Evolutionary conservation across 2,329 filamentous ascomycete species (phyloP).

Genomic region (Thelonectria blattea): DNA sequence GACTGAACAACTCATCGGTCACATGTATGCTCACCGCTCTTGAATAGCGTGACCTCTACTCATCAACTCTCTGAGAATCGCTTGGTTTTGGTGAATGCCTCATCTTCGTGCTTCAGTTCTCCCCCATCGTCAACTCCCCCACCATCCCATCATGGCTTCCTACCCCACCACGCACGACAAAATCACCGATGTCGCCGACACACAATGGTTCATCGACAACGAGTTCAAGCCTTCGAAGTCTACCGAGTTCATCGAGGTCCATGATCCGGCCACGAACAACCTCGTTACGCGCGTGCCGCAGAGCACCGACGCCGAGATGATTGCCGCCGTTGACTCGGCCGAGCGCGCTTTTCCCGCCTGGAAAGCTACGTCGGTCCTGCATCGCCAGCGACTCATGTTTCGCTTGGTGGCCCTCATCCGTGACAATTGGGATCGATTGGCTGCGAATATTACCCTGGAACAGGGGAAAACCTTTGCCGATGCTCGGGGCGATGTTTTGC

Average conservation of each 20-base stretch:
- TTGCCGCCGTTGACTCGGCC: constrained; percentile 71
- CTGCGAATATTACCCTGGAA: constrained; percentile 77
- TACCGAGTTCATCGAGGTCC: constrained; percentile 72
- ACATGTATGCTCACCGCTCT: not conserved
- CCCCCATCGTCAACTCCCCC: not conserved
- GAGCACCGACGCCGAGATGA: constrained; percentile 72
- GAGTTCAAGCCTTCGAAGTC: constrained; percentile 68
- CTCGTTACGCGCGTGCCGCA: constrained; percentile 79
- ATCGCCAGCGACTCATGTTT: constrained; percentile 79
- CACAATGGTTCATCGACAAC: constrained; percentile 77
- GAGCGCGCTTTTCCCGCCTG: constrained; percentile 72
- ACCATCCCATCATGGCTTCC: constrained; percentile 18
- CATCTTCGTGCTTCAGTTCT: not conserved
- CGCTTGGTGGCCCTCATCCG: constrained; percentile 74
- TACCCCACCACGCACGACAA: constrained; percentile 37
- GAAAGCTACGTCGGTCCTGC: constrained; percentile 69
- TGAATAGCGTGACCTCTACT: not conserved
- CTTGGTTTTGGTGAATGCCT: not conserved
- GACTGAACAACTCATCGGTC: not conserved
- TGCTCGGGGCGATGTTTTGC: constrained; percentile 74
- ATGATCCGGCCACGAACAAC: constrained; percentile 81
- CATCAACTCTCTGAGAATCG: not conserved
- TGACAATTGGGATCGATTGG: constrained; percentile 79
- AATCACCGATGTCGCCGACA: constrained; percentile 53
- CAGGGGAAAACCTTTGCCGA: constrained; percentile 82